Evolutionary conservation across 2,329 filamentous ascomycete genomes (phyloP), one percentile per base, ranked within the genome.

Genomic region (Neopestalotiopsis sp.): DNA sequence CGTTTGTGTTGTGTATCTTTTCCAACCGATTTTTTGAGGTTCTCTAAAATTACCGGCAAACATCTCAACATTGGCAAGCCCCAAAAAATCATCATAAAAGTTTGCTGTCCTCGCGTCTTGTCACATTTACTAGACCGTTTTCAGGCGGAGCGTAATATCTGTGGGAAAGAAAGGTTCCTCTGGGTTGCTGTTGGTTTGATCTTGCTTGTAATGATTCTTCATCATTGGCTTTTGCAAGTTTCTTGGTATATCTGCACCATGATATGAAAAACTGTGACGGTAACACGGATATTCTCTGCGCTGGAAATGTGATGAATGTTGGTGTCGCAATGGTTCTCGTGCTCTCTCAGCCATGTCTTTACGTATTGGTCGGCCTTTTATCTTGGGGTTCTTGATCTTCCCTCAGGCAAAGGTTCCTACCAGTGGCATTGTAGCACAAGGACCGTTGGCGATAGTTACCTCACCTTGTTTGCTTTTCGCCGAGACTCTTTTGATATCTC

Each of bases 391-490:
- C 56, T 61, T 38, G 34, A 38, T 38, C 34, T 56, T 30, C 30
- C 9, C 17, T n/a, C 28, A 32, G 24, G 24, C 24, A 28, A 28
- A 32, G 28, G 3, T 45, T 56, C 59, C 34, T 24, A 20, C 56
- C 24, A 49, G 9, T 59, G 32, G 56, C 30, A 17, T 56, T 13
- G 66, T 67, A 42, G 40, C 6, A 67, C 66, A 17, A 63, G 24
- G 40, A 20, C 59, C 57, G 59, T 67, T 56, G 59, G 32, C 59
- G 17, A 62, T 62, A 61, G 66, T 67, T n/a, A 67, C 66, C 57
- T 63, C 12, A 24, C 28, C 30, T 30, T 67, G 66, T 67, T 67
- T 67, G 66, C 59, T 67, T 67, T 67, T 58, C 34, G 66, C 66
- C 66, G 59, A 67, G 30, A 66, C 12, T 61, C n/a, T 28, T 28